These are phyloP conservation scores for Amoebophrya sp. DNA, from an alignment of 169 alveolate genomes.

Conservation along the genomic window DNA sequence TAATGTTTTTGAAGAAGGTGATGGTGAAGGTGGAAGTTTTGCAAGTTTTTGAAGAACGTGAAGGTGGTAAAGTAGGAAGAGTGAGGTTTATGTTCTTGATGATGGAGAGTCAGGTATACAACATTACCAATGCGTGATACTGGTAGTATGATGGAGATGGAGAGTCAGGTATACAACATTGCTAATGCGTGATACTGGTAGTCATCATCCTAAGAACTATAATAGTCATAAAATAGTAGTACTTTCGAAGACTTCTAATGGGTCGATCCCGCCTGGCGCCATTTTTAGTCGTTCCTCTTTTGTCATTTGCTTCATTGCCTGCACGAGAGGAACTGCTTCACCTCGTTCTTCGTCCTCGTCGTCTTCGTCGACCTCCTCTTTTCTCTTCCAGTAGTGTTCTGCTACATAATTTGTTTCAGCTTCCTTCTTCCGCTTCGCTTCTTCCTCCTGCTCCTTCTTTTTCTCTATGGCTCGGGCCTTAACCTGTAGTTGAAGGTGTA, in stretches of 20 bases:
- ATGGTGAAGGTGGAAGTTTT: no score
- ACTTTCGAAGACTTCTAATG: slow-evolving; percentile 2
- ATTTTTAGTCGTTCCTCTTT: neutral
- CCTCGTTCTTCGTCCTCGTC: neutral
- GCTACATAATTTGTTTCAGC: neutral
- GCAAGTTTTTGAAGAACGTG: neutral
- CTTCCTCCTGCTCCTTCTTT: neutral
- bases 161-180: no score
- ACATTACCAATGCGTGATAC: neutral
- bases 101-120: neutral
- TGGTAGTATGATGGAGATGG: neutral
- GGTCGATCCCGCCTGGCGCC: slow-evolving; percentile 5
- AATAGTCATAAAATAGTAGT: no score
- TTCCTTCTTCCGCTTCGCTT: neutral
- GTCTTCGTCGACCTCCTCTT: neutral
- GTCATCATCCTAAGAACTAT: no score
- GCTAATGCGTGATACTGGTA: no score
- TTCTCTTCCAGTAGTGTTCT: neutral
- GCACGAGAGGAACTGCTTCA: neutral
- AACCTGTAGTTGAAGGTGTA: no score
- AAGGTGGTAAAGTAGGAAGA: neutral
- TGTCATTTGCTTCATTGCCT: slow-evolving; percentile 1
- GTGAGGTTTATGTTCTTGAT: neutral
- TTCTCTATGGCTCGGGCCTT: neutral
- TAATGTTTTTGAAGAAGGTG: neutral